A percentile compares a stretch with the other conserved stretches of the same genome.
Conservation (phyloP, 257 asterid genomes). For the Solanum clarkiae region DNA sequence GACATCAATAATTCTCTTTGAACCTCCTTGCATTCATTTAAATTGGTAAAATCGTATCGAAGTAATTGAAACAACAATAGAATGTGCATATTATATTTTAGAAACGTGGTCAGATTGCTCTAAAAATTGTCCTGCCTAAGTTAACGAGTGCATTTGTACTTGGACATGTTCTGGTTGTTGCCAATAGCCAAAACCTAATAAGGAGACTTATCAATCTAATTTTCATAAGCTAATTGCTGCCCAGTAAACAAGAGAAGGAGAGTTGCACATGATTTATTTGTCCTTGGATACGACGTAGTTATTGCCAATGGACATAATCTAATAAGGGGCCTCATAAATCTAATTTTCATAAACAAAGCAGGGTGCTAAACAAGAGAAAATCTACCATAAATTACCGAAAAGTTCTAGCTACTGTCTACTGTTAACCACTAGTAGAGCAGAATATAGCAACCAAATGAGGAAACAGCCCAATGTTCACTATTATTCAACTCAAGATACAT, state of each 20-base stretch:
- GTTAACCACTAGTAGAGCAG: not conserved
- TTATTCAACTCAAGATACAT: not conserved
- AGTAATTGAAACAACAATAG: too few relatives aligned
- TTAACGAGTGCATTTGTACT: not conserved
- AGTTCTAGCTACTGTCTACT: not conserved
- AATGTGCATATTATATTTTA: too few relatives aligned
- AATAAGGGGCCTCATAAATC: not conserved
- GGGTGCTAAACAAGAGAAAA: not conserved
- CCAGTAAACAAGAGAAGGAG: not conserved
- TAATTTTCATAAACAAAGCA: not conserved
- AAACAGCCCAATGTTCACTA: not conserved
- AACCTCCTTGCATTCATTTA: too few relatives aligned
- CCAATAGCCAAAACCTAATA: not conserved
- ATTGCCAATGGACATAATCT: not conserved
- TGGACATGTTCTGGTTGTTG: not conserved
- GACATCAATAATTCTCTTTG: too few relatives aligned
- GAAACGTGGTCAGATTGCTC: too few relatives aligned
- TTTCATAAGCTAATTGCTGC: not conserved
- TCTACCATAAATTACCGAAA: not conserved
- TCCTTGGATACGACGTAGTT: not conserved
- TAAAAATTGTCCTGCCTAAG: not conserved
- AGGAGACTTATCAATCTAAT: not conserved
- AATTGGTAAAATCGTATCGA: too few relatives aligned
- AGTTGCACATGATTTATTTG: not conserved
- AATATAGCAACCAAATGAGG: not conserved